Evolutionary conservation across 352 stramenopile genomes (phyloP).

Genomic region (Globisporangium cylindrosporum): DNA sequence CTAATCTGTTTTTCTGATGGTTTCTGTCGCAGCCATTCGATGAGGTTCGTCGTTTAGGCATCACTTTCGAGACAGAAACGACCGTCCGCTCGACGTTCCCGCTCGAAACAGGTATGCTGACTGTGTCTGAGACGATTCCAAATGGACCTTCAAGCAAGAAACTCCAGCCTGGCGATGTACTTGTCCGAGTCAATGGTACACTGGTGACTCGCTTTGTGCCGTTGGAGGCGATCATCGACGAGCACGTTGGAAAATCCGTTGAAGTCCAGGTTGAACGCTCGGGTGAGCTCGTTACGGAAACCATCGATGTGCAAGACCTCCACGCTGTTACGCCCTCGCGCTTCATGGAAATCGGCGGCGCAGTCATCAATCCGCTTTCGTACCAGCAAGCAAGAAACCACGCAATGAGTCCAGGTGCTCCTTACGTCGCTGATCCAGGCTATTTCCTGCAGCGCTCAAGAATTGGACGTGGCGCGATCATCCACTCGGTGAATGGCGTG

Average conservation of each 20-base stretch:
- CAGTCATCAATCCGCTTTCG: conserved; percentile 87
- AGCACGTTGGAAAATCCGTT: conserved; percentile 64
- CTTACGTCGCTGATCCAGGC: conserved; percentile 84
- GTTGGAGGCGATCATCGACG: conserved; percentile 80
- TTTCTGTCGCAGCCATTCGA: conserved; percentile 67
- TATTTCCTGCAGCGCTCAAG: conserved; percentile 89
- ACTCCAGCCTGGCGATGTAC: conserved; percentile 87
- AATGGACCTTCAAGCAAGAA: conserved; percentile 72
- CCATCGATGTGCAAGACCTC: conserved; percentile 79
- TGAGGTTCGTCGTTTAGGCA: conserved; percentile 83
- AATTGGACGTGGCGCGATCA: conserved; percentile 80
- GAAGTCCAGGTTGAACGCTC: conserved; percentile 83
- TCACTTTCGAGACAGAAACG: conserved; percentile 71
- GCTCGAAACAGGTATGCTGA: conserved; percentile 89
- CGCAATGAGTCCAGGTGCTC: conserved; percentile 54
- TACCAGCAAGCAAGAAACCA: conserved; percentile 90
- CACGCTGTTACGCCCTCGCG: conserved; percentile 80
- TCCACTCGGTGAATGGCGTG: conserved; percentile 85
- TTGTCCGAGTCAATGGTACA: conserved; percentile 80
- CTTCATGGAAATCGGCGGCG: conserved; percentile 86
- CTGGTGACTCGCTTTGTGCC: conserved; percentile 87
- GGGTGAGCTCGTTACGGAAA: conserved; percentile 55
- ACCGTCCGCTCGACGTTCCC: conserved; percentile 77
- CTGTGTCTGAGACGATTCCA: conserved; percentile 84
- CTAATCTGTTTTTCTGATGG: not conserved